Conservation (phyloP, 495 filamentous ascomycete genomes). For the Trichoderma asperelloides region DNA sequence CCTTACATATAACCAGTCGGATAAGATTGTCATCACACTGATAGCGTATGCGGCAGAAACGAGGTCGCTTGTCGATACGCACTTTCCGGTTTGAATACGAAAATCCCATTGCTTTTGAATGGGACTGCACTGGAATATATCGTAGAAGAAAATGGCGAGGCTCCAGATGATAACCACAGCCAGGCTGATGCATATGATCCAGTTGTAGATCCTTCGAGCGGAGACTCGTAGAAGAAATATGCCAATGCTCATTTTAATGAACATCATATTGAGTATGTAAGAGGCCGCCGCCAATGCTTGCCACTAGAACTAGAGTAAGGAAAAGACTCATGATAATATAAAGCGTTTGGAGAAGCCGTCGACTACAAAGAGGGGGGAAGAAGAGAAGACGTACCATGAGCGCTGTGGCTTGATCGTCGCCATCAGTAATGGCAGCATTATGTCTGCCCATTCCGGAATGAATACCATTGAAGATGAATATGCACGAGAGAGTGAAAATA, state of each 20-base stretch:
- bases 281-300: constrained; percentile 30
- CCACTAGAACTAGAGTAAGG: constrained; percentile 16
- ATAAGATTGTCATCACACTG: constrained; percentile 30
- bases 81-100: constrained; percentile 22
- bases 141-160: constrained; percentile 29
- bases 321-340: not conserved
- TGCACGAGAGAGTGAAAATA: constrained; percentile 27
- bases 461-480: constrained; percentile 25
- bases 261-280: constrained; percentile 34
- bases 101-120: constrained; percentile 32
- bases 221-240: constrained; percentile 33
- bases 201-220: constrained; percentile 25
- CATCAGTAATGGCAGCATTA: constrained; percentile 22
- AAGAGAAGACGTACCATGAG: constrained; percentile 16
- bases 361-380: not conserved
- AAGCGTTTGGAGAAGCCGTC: not conserved
- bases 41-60: constrained; percentile 31
- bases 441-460: constrained; percentile 28
- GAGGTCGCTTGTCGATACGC: constrained; percentile 24
- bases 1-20: constrained; percentile 30
- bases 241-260: constrained; percentile 38
- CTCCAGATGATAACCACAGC: constrained; percentile 29
- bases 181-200: constrained; percentile 25
- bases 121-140: constrained; percentile 31
- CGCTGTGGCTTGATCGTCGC: constrained; percentile 25